phyloP scores from a whole-genome alignment of 352 stramenopile species.

The Phytophthora ohioensis region DNA sequence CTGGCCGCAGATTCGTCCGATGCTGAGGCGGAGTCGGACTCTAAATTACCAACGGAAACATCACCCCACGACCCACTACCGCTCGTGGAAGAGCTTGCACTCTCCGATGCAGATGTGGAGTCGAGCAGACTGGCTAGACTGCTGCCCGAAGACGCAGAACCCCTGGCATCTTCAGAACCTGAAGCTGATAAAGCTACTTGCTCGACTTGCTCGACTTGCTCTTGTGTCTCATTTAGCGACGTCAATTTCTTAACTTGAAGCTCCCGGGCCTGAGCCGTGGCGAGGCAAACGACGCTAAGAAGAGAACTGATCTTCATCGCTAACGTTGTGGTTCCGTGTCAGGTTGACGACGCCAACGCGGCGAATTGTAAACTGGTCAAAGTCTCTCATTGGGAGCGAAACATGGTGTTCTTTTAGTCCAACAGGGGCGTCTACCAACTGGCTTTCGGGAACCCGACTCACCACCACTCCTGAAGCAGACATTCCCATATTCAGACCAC shows the following conservation, averaged over 20 bases:
- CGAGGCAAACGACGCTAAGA: not conserved
- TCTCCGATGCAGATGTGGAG: not conserved
- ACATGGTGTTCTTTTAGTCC: not conserved
- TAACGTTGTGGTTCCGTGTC: not conserved
- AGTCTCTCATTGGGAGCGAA: not conserved
- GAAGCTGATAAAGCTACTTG: not conserved
- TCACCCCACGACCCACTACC: not conserved
- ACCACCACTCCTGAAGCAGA: too few relatives aligned
- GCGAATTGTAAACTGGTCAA: constrained; percentile 1
- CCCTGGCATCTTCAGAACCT: not conserved
- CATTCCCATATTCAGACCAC: too few relatives aligned
- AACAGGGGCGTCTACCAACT: too few relatives aligned
- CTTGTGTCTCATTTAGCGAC: not conserved
- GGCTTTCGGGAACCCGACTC: too few relatives aligned
- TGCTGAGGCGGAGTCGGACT: not conserved
- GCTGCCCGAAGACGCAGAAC: not conserved
- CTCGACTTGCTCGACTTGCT: not conserved
- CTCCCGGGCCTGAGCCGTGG: not conserved
- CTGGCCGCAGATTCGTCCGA: not conserved
- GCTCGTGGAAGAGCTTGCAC: not conserved
- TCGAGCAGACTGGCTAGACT: not conserved
- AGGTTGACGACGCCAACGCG: not conserved
- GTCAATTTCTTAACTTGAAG: not conserved
- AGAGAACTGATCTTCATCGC: constrained; percentile 5
- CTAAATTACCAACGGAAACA: not conserved